Evolutionary conservation across 306 rosid species (phyloP).

Genomic region (Coriaria nepalensis): DNA sequence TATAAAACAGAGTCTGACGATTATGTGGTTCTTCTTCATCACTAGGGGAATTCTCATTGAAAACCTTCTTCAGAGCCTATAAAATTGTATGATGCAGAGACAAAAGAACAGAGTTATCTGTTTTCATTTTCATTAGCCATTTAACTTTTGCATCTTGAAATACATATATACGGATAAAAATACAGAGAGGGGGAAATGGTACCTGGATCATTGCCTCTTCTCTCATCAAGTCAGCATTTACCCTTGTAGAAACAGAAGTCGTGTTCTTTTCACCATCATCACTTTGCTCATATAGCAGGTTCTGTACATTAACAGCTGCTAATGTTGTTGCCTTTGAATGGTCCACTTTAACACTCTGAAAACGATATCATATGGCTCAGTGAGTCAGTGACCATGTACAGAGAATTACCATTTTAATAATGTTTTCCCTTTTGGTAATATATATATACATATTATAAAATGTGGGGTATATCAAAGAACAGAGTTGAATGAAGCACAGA

Average conservation of each 20-base stretch:
- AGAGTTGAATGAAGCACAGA: slow-evolving; percentile 1
- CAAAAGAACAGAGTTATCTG: neutral
- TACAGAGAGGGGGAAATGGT: slow-evolving; percentile 9
- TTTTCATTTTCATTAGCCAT: too few relatives aligned
- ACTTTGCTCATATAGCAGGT: slow-evolving; percentile 21
- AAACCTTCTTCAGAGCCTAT: slow-evolving; percentile 65
- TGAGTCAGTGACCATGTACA: neutral
- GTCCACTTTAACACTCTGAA: slow-evolving; percentile 31
- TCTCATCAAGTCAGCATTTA: slow-evolving; percentile 25
- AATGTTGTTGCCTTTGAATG: slow-evolving; percentile 18
- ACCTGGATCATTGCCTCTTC: slow-evolving; percentile 68
- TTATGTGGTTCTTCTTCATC: slow-evolving; percentile 29
- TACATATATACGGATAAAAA: slow-evolving; percentile 4
- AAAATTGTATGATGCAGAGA: slow-evolving; percentile 8
- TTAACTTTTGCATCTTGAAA: neutral
- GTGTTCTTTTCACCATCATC: slow-evolving; percentile 17
- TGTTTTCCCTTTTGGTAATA: neutral
- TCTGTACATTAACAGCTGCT: slow-evolving; percentile 18
- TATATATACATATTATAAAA: neutral
- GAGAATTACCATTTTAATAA: neutral
- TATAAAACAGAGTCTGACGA: slow-evolving; percentile 47
- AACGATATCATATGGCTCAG: slow-evolving; percentile 12
- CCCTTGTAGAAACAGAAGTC: slow-evolving; percentile 21
- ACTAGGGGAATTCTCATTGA: slow-evolving; percentile 48
- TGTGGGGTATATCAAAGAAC: neutral